Percentiles rank a stretch among this genome's conserved stretches.
Conservation (phyloP, 805 yeast genomes). For the Candida chauliodis region DNA sequence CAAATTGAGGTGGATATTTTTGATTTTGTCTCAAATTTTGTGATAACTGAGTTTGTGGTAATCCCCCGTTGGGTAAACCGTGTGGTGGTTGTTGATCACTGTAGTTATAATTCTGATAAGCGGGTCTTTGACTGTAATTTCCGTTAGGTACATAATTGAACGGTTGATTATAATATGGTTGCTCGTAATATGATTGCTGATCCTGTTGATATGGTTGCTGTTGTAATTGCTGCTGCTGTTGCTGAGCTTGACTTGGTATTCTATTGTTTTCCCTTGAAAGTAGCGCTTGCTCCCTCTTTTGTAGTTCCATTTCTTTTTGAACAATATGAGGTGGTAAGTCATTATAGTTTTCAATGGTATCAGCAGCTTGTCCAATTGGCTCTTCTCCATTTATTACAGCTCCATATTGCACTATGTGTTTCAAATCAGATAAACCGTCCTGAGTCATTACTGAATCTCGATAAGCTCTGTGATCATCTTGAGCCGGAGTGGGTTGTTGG, state of each 20-base stretch:
- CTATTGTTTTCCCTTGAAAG: constrained; percentile 14
- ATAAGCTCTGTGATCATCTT: constrained; percentile 4
- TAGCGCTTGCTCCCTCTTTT: constrained; percentile 24
- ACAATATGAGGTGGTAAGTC: constrained; percentile 14
- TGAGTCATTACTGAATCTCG: constrained; percentile 17
- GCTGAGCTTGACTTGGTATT: constrained; percentile 7
- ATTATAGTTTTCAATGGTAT: not conserved
- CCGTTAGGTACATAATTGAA: constrained; percentile 1
- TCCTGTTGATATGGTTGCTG: constrained; percentile 5
- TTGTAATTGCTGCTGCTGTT: not conserved
- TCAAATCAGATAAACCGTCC: constrained; percentile 31
- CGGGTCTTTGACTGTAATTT: constrained; percentile 1
- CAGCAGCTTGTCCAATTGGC: constrained; percentile 4
- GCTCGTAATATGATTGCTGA: constrained; percentile 8
- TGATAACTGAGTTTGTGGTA: constrained; percentile 22
- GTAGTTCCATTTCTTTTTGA: constrained; percentile 24
- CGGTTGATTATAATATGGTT: constrained; percentile 7
- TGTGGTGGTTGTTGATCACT: constrained; percentile 30
- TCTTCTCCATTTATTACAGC: constrained; percentile 28
- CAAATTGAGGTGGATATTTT: constrained; percentile 13
- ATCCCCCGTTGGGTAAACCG: constrained; percentile 29
- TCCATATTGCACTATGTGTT: constrained; percentile 37
- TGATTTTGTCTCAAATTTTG: constrained; percentile 19
- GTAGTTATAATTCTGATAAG: constrained; percentile 19
- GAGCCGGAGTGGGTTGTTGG: constrained; percentile 11